phyloP scores from a whole-genome alignment of 192 early-diverging fungal species.

The Entrophospora sp. region DNA sequence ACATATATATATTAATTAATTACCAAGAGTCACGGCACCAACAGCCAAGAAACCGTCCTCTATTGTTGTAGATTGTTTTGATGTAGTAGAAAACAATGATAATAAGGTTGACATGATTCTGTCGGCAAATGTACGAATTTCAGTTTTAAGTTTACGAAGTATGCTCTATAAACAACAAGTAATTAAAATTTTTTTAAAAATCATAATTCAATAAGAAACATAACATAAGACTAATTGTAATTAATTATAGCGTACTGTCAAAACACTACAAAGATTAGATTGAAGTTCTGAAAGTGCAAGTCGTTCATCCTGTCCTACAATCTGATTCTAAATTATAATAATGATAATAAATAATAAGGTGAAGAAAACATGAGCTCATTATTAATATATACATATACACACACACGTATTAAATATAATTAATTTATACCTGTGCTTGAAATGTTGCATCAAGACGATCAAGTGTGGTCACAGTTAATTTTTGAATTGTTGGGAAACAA shows the following conservation, averaged over 20 bases:
- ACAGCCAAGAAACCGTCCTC: constrained; percentile 93
- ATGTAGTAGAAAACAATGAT: constrained; percentile 57
- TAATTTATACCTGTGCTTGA: neutral
- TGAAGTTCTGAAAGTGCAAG: constrained; percentile 76
- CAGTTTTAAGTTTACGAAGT: constrained; percentile 68
- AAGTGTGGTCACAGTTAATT: constrained; percentile 66
- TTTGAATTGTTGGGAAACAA: constrained; percentile 64
- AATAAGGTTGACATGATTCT: constrained; percentile 84
- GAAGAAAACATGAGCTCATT: too few relatives aligned
- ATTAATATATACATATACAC: too few relatives aligned
- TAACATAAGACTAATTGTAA: too few relatives aligned
- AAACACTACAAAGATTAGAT: constrained; percentile 84
- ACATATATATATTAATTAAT: neutral
- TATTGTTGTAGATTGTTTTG: constrained; percentile 69
- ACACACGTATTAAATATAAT: neutral
- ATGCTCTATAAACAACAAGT: constrained; percentile 39
- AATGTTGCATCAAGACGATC: constrained; percentile 75
- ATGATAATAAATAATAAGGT: neutral
- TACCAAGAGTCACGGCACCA: constrained; percentile 72
- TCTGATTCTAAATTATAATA: constrained; percentile 46
- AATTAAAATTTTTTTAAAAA: too few relatives aligned
- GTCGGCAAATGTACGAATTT: constrained; percentile 72
- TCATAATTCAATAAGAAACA: too few relatives aligned
- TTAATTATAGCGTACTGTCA: constrained; percentile 50
- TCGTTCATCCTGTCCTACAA: constrained; percentile 78